Conservation (phyloP, 2,329 filamentous ascomycete species). For the Fusarium begoniae region DNA sequence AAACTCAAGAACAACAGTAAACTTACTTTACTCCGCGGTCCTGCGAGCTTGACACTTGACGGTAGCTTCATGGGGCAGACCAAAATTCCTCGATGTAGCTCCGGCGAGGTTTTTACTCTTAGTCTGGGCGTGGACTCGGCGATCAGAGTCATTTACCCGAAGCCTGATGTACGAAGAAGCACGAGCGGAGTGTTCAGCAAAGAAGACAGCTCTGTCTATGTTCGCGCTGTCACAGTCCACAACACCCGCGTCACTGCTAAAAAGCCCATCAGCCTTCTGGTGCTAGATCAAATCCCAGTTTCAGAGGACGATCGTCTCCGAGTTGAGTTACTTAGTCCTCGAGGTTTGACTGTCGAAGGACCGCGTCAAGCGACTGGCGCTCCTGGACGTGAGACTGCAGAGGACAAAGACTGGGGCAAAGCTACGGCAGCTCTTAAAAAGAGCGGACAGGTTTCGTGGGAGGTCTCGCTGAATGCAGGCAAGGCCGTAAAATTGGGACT, state of each 20-base stretch:
- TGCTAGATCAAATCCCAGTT: constrained; percentile 70
- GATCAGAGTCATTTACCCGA: constrained; percentile 64
- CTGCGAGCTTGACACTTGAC: constrained; percentile 68
- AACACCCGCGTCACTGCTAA: constrained; percentile 56
- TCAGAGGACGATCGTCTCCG: constrained; percentile 67
- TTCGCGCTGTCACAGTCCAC: constrained; percentile 57
- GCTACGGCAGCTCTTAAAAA: constrained; percentile 64
- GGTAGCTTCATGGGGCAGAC: constrained; percentile 69
- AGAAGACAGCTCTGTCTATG: constrained; percentile 62
- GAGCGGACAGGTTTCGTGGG: constrained; percentile 67
- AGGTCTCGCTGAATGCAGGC: constrained; percentile 66
- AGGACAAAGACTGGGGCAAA: constrained; percentile 60
- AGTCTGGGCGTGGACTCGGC: constrained; percentile 68
- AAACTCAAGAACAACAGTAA: constrained; percentile 64
- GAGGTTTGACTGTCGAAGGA: constrained; percentile 55
- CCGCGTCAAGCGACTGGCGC: constrained; percentile 49
- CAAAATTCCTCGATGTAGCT: constrained; percentile 62
- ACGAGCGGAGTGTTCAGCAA: constrained; percentile 63
- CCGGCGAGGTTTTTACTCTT: constrained; percentile 63
- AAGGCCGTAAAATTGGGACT: constrained; percentile 65
- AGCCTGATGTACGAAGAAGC: constrained; percentile 62
- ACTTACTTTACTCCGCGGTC: constrained; percentile 64
- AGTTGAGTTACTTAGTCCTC: constrained; percentile 60
- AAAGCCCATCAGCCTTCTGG: constrained; percentile 56
- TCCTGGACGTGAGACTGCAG: constrained; percentile 41